Percentiles rank a stretch among this genome's conserved stretches.
These are phyloP conservation scores for Torrubiella hemipterigena DNA, from an alignment of 2,329 filamentous ascomycete genomes.

Conservation along the genomic window DNA sequence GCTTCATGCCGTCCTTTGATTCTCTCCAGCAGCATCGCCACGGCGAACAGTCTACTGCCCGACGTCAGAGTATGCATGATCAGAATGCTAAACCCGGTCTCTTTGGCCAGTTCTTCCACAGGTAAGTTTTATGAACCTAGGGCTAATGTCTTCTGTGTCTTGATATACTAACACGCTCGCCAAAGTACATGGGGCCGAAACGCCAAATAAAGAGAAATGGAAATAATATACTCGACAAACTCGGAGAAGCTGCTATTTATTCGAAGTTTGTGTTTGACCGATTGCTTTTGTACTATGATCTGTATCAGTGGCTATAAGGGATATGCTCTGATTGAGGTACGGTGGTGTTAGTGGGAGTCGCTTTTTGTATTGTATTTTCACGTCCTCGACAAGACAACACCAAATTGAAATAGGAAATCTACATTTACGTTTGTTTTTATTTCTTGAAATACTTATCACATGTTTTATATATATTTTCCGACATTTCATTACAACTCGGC, in stretches of 20 bases:
- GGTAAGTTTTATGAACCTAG: constrained; percentile 23
- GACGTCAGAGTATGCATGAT: constrained; percentile 42
- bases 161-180: not conserved
- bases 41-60: constrained; percentile 28
- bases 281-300: not conserved
- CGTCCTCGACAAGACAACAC: too few relatives aligned
- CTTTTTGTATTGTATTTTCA: too few relatives aligned
- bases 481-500: too few relatives aligned
- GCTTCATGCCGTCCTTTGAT: constrained; percentile 35
- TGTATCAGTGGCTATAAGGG: too few relatives aligned
- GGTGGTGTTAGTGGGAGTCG: too few relatives aligned
- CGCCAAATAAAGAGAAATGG: not conserved
- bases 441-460: too few relatives aligned
- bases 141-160: not conserved
- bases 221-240: not conserved
- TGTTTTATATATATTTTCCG: too few relatives aligned
- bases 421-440: too few relatives aligned
- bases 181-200: constrained; percentile 4
- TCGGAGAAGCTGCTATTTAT: not conserved
- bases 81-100: constrained; percentile 37
- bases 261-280: not conserved
- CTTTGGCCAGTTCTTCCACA: constrained; percentile 44
- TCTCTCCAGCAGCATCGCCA: constrained; percentile 39
- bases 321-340: too few relatives aligned
- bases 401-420: too few relatives aligned